Conservation (phyloP, 2,329 filamentous ascomycete genomes). For the Beauveria caledonica region DNA sequence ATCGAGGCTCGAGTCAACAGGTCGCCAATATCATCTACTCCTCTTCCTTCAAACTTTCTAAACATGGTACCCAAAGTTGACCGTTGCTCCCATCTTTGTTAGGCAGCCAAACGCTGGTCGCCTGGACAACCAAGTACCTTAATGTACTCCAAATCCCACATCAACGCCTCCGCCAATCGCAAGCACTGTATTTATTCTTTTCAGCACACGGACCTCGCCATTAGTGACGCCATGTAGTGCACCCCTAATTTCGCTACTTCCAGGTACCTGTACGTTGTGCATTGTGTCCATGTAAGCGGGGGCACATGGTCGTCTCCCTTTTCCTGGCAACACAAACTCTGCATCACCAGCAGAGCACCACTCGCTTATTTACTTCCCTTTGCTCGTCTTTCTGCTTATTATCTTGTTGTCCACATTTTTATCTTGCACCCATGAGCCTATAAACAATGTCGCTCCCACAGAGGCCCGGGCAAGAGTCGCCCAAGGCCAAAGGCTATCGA, state of each 20-base stretch:
- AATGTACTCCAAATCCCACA: background rate
- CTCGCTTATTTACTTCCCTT: conserved; percentile 5
- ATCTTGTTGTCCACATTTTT: background rate
- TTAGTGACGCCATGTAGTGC: background rate
- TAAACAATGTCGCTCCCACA: conserved; percentile 10
- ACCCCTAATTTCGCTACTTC: background rate
- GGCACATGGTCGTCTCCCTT: conserved; percentile 2
- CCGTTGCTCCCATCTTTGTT: background rate
- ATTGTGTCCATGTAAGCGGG: conserved; percentile 1
- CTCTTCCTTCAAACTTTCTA: background rate
- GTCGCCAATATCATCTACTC: background rate
- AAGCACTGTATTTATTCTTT: background rate
- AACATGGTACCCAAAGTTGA: background rate
- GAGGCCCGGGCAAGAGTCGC: conserved; percentile 3
- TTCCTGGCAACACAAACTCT: conserved; percentile 12
- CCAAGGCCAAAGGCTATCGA: conserved; percentile 1
- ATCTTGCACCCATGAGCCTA: background rate
- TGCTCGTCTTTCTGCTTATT: background rate
- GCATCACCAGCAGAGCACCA: conserved; percentile 7
- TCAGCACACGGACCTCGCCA: background rate
- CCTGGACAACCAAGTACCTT: conserved; percentile 7
- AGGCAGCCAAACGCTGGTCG: background rate
- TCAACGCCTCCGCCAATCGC: background rate
- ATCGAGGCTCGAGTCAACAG: background rate
- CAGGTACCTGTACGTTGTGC: background rate